Evolutionary conservation across 345 rosid genomes (phyloP).

Genomic region (Moringa oleifera): DNA sequence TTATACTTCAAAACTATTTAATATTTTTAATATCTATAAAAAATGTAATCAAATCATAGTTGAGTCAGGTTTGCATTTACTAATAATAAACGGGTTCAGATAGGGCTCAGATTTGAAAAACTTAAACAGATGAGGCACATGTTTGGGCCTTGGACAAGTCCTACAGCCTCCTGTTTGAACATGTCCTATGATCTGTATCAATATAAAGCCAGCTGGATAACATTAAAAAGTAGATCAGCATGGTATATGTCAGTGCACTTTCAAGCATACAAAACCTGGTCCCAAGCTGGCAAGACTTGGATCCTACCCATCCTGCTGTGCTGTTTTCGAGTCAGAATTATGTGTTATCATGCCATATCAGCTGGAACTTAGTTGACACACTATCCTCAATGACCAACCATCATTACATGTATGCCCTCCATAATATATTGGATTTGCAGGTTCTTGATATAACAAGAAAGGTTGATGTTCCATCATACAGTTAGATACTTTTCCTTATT

Average conservation of each 20-base stretch:
- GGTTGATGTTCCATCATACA: not conserved
- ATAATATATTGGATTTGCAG: not conserved
- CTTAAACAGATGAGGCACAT: too few relatives aligned
- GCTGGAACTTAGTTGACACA: not conserved
- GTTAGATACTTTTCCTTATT: too few relatives aligned
- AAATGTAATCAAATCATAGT: too few relatives aligned
- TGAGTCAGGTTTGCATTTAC: too few relatives aligned
- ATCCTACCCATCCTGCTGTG: not conserved
- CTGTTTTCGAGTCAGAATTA: not conserved
- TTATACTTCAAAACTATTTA: too few relatives aligned
- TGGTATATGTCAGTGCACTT: not conserved
- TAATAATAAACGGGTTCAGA: too few relatives aligned
- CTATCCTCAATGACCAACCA: not conserved
- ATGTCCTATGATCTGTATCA: too few relatives aligned
- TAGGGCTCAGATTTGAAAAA: too few relatives aligned
- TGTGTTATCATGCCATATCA: not conserved
- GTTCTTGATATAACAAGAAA: not conserved
- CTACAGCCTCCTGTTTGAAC: too few relatives aligned
- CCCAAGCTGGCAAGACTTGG: not conserved
- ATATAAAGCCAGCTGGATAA: not conserved
- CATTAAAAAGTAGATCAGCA: not conserved
- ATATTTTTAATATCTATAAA: too few relatives aligned
- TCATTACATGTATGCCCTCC: not conserved
- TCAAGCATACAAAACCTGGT: not conserved
- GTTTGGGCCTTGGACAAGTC: too few relatives aligned